Base-by-base conservation (phyloP, 192 early-diverging fungal genomes). In the Pilobolus umbonatus region DNA sequence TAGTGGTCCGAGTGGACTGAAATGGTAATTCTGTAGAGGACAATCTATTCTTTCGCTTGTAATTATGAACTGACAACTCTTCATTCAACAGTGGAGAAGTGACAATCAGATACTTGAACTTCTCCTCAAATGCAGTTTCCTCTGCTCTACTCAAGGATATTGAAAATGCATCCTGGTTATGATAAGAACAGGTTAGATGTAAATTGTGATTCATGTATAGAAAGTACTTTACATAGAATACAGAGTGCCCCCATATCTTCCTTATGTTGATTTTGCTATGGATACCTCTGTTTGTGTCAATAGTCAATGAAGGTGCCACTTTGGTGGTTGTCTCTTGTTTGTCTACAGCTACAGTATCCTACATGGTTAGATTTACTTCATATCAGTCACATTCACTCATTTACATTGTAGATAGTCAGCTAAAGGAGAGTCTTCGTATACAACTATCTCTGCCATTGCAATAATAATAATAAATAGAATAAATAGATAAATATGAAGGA, bases 341-440 rank as follows among this genome's bases (percentile, higher is more conserved):
- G 32, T 68, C 71, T 10, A 71, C 66, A 3, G 58, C 68, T 69
- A 69, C 3, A 31, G 29, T 26, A 61, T 22, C 10, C 5, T 2
- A 53, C 42, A 44, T 52, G 24, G 25, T 28, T 32, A 42, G 14
- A 32, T n/a, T 8, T 6, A 42, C 29, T 3, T 46, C 8, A 35
- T 50, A 28, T 29, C n/a, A 4, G 4, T 29, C 34, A 47, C 12
- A 19, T 45, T 11, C 14, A 9, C 34, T 22, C n/a, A 19, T 4
- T 44, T 74, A 84, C 82, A 74, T 72, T 74, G 58, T 47, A 85
- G 49, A 57, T 85, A 85, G 22, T 80, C 75, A 32, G 79, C 83
- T 36, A 85, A 63, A 29, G 83, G 83, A 22, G 78, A 76, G 52
- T 85, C 83, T 61, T 85, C 80, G 54, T 85, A 85, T 19, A 85